Evolutionary conservation across 345 rosid genomes (phyloP).

Genomic region (Chamaenerion angustifolium): DNA sequence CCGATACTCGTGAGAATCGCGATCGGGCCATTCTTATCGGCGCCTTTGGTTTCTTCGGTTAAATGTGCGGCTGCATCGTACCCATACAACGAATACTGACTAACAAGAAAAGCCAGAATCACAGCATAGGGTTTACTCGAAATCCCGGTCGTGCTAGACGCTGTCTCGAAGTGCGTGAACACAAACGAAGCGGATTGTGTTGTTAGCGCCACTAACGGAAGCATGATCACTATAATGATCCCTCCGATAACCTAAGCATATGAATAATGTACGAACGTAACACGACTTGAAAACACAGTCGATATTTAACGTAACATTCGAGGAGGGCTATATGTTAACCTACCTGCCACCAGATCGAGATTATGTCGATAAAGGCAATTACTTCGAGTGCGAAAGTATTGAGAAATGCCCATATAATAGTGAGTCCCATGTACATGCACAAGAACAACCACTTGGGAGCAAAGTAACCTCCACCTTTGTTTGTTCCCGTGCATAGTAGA

Average conservation of each 20-base stretch:
- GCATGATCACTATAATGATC: constrained; percentile 36
- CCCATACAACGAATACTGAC: constrained; percentile 48
- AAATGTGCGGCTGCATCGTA: constrained; percentile 56
- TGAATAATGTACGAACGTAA: no score
- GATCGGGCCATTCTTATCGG: constrained; percentile 49
- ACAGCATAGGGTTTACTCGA: constrained; percentile 44
- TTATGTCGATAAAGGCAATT: constrained; percentile 43
- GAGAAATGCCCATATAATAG: constrained; percentile 48
- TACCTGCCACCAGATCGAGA: constrained; percentile 73
- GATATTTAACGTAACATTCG: not conserved
- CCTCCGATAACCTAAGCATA: constrained; percentile 36
- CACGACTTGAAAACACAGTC: not conserved
- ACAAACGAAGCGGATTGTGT: constrained; percentile 42
- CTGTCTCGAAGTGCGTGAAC: constrained; percentile 31
- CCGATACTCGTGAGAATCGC: constrained; percentile 50
- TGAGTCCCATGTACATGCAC: constrained; percentile 41
- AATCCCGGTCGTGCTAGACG: constrained; percentile 33
- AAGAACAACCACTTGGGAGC: constrained; percentile 45
- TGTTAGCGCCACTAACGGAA: constrained; percentile 38
- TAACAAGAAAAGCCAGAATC: constrained; percentile 38
- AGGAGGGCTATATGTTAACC: no score
- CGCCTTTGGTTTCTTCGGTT: constrained; percentile 62
- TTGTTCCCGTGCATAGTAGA: constrained; percentile 37
- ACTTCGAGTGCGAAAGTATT: constrained; percentile 48
- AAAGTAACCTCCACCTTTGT: constrained; percentile 45